These are phyloP conservation scores for Plectosphaerella plurivora DNA, from an alignment of 2,329 filamentous ascomycete genomes.

Conservation along the genomic window DNA sequence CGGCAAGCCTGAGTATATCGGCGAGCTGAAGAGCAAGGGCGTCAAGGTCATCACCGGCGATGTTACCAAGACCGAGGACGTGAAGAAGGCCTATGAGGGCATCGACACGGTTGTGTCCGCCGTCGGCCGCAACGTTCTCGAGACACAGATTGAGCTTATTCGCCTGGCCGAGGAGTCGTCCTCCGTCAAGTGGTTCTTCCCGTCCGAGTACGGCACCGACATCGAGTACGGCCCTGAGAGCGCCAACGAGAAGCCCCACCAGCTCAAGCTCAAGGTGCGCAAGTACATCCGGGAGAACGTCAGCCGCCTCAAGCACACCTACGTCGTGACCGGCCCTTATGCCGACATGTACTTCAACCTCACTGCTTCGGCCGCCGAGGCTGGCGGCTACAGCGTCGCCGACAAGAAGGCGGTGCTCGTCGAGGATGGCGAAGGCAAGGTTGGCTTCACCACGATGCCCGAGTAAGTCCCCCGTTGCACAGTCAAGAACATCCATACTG, in stretches of 20 bases:
- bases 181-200: conserved; percentile 59
- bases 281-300: conserved; percentile 51
- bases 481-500: not conserved
- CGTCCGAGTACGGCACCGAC: conserved; percentile 64
- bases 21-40: conserved; percentile 14
- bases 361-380: conserved; percentile 27
- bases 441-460: conserved; percentile 66
- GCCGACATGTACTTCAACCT: conserved; percentile 55
- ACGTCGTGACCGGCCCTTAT: conserved; percentile 67
- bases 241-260: conserved; percentile 60
- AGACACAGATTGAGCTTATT: conserved; percentile 58
- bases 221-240: conserved; percentile 57
- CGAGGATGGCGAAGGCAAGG: conserved; percentile 54
- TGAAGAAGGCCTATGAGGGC: conserved; percentile 50
- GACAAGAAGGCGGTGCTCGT: conserved; percentile 56
- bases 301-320: conserved; percentile 55
- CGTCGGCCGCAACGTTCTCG: conserved; percentile 59
- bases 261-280: conserved; percentile 65
- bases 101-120: conserved; percentile 64
- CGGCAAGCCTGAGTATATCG: conserved; percentile 15
- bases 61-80: conserved; percentile 35
- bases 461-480: conserved; percentile 43
- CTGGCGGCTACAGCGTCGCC: conserved; percentile 56
- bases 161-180: conserved; percentile 49
- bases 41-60: conserved; percentile 21